Evolutionary conservation across 192 early-diverging fungal genomes (phyloP).

Genomic region (Phycomyces nitens): DNA sequence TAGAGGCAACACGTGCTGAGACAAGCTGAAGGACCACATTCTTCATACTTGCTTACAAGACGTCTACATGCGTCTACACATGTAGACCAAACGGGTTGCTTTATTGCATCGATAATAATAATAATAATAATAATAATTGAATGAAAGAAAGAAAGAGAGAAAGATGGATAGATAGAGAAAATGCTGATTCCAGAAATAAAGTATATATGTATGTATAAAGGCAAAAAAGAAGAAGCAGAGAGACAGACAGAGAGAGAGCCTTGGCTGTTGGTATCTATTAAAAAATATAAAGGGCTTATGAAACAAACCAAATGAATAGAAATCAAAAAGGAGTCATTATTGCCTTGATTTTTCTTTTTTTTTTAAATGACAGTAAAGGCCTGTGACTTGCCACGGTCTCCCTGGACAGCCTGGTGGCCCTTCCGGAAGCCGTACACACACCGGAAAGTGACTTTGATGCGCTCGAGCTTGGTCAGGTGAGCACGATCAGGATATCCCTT

Average conservation of each 20-base stretch:
- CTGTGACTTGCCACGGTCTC: not conserved
- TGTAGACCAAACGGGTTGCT: too few relatives aligned
- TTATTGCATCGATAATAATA: too few relatives aligned
- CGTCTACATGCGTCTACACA: not conserved
- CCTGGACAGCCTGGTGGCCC: not conserved
- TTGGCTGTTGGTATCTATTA: too few relatives aligned
- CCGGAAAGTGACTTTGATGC: conserved; percentile 8
- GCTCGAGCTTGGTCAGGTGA: conserved; percentile 13
- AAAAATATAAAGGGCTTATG: too few relatives aligned
- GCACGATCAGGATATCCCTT: conserved; percentile 39
- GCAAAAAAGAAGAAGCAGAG: not conserved
- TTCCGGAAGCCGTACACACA: conserved; percentile 21
- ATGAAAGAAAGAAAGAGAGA: too few relatives aligned
- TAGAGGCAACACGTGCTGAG: conserved; percentile 1
- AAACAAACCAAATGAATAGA: too few relatives aligned
- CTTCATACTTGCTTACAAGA: not conserved
- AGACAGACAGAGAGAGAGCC: too few relatives aligned
- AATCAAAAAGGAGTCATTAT: not conserved
- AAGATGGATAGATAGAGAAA: not conserved
- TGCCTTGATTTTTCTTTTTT: not conserved
- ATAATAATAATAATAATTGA: too few relatives aligned
- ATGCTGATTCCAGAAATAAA: not conserved
- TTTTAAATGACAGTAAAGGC: conserved; percentile 9
- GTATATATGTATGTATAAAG: not conserved
- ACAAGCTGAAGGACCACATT: not conserved